Evolutionary conservation across 2,329 filamentous ascomycete genomes (phyloP).

Genomic region (Pyricularia grisea): DNA sequence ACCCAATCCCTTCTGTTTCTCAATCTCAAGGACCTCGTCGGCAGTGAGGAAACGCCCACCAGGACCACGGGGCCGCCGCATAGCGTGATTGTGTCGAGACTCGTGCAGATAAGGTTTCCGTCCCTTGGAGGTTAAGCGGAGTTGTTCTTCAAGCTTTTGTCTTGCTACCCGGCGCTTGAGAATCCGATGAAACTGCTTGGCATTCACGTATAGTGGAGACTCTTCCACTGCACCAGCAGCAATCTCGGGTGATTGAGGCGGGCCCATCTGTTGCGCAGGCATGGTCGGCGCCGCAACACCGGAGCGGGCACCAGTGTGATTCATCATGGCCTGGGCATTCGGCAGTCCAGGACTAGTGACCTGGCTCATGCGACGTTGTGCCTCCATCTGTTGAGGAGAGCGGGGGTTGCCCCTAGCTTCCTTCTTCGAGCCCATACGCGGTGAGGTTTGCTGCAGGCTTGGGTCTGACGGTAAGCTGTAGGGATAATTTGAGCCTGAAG

Average conservation of each 20-base stretch:
- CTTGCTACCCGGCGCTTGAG: slow-evolving; percentile 87
- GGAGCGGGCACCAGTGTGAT: slow-evolving; percentile 45
- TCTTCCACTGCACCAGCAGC: slow-evolving; percentile 68
- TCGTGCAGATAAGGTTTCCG: slow-evolving; percentile 96
- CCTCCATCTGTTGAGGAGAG: slow-evolving; percentile 64
- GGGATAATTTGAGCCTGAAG: slow-evolving; percentile 70
- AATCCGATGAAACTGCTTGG: slow-evolving; percentile 97
- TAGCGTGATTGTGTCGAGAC: slow-evolving; percentile 94
- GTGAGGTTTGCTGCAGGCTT: slow-evolving; percentile 61
- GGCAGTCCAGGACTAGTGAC: slow-evolving; percentile 67
- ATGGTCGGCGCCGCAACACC: slow-evolving; percentile 49
- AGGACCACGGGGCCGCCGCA: slow-evolving; percentile 87
- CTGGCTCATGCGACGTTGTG: slow-evolving; percentile 60
- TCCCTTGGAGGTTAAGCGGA: slow-evolving; percentile 87
- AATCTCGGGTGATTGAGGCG: slow-evolving; percentile 71
- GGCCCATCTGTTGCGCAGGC: slow-evolving; percentile 55
- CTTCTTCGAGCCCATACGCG: slow-evolving; percentile 66
- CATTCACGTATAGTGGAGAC: slow-evolving; percentile 93
- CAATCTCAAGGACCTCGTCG: slow-evolving; percentile 88
- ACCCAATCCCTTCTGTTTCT: slow-evolving; percentile 47
- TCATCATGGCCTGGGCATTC: slow-evolving; percentile 68
- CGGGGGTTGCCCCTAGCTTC: slow-evolving; percentile 59
- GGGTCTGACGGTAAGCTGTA: slow-evolving; percentile 60
- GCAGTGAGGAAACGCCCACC: slow-evolving; percentile 94
- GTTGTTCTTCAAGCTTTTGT: slow-evolving; percentile 85